Evolutionary conservation across 2,329 filamentous ascomycete genomes (phyloP).

Genomic region (Penicillium sp.): DNA sequence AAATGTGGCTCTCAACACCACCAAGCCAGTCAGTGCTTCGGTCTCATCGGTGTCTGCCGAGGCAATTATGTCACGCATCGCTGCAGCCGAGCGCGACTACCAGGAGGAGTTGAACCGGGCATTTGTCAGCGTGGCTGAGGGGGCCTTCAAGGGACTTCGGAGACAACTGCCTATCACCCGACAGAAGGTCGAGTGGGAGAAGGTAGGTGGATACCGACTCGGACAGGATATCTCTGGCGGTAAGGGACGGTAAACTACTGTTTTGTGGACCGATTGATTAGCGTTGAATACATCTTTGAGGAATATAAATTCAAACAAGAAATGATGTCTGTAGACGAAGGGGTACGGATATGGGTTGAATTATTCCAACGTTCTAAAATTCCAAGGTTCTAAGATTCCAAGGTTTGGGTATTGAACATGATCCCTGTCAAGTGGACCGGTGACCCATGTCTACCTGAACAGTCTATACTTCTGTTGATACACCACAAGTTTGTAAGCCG

Average conservation of each 20-base stretch:
- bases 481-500: no score
- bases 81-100: conserved; percentile 80
- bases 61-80: conserved; percentile 76
- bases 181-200: conserved; percentile 99
- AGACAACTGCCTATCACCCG: conserved; percentile 93
- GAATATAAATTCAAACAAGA: background rate
- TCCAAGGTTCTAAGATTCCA: background rate
- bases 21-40: conserved; percentile 67
- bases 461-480: no score
- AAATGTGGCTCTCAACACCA: conserved; percentile 91
- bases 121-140: conserved; percentile 85
- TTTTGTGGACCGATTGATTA: conserved; percentile 2
- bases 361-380: no score
- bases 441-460: no score
- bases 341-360: background rate
- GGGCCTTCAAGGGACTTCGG: conserved; percentile 88
- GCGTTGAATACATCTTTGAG: background rate
- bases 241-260: conserved; percentile 39
- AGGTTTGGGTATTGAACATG: no score
- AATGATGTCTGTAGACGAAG: background rate
- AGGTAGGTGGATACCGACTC: conserved; percentile 87
- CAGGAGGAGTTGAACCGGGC: conserved; percentile 94
- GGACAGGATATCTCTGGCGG: conserved; percentile 77
- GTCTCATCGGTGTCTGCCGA: conserved; percentile 64
- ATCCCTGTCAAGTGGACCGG: background rate